A percentile compares a stretch with the other conserved stretches of the same genome.
phyloP scores from a whole-genome alignment of 139 green algal genomes.

The Micromonas commoda region DNA sequence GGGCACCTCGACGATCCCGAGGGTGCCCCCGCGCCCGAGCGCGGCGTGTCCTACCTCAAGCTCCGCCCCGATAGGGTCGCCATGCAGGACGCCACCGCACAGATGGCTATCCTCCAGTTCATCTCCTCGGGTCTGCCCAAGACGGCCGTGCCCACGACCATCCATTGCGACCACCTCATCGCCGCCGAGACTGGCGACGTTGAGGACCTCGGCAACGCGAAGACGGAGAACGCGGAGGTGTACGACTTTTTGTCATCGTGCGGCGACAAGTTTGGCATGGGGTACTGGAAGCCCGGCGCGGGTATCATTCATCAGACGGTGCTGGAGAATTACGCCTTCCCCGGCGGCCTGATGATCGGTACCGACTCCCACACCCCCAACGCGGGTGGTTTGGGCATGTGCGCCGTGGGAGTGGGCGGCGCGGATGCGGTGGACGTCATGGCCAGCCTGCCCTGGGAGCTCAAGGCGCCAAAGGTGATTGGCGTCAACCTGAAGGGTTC shows the following conservation, averaged over 20 bases:
- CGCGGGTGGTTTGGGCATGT: slow-evolving; percentile 7
- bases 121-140: slow-evolving; percentile 11
- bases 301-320: slow-evolving; percentile 16
- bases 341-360: slow-evolving; percentile 13
- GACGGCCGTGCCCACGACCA: slow-evolving; percentile 2
- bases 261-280: slow-evolving; percentile 6
- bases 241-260: slow-evolving; percentile 14
- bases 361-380: slow-evolving; percentile 15
- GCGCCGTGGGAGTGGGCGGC: slow-evolving; percentile 4
- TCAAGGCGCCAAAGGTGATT: slow-evolving; percentile 89
- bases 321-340: slow-evolving; percentile 16
- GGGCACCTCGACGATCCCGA: slow-evolving; percentile 13
- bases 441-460: slow-evolving; percentile 63
- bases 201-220: slow-evolving; percentile 8
- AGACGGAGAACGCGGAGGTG: slow-evolving; percentile 3
- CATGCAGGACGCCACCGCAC: slow-evolving; percentile 10
- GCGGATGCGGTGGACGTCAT: slow-evolving; percentile 13
- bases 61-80: slow-evolving; percentile 7
- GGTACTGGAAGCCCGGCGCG: slow-evolving; percentile 13
- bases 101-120: slow-evolving; percentile 12
- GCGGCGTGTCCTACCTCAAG: slow-evolving; percentile 23
- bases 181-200: slow-evolving; percentile 9
- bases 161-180: slow-evolving; percentile 14
- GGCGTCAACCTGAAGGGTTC: slow-evolving; percentile 42
- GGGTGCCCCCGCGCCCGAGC: not conserved